Evolutionary conservation across 352 stramenopile genomes (phyloP), one percentile per base, ranked within the genome.

Genomic region (Pythium guiyangense): DNA sequence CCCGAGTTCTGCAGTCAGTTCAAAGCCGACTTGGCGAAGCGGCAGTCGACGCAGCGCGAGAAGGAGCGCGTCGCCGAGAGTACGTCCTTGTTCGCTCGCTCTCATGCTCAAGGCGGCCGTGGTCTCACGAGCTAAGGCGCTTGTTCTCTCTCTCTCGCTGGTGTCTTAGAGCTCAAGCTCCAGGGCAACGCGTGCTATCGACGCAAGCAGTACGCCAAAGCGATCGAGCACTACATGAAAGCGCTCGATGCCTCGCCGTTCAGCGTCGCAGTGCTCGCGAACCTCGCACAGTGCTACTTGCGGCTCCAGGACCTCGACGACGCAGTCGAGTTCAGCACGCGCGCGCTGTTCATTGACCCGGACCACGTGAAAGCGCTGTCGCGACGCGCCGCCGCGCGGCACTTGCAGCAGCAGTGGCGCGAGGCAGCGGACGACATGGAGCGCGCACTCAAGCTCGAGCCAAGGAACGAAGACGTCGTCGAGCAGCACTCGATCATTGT

Each of bases 1-100:
- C 76, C 77, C 0, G 79, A 86, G 3, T 92, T 94, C 54, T 94
- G 84, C 57, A 73, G 61, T 40, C 81, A 94, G 46, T 94, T 92
- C 62, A 76, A 85, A 55, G 60, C 90, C 10, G 84, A 94, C 37
- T 63, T 92, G 42, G 72, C 73, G 25, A 71, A 87, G 54, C 70
- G 84, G 0, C 73, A 89, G 59, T 52, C 62, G 25, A 79, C 73
- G 0, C 79, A 89, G 51, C 57, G 73, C 17, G 64, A 87, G 15
- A 86, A 83, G 40, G 58, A 78, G 14, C 69, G 59, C 4, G 51
- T 63, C 0, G 77, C 81, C 0, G 77, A 91, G 49, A 81, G 81
- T 91, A 54, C 44, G 74, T 71, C 11, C 35, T 14, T 26, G 12
- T 59, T 4, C 22, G 29, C 20, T 29, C 6, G 44, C 11, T 45